Percentiles rank a stretch among this genome's conserved stretches.
Evolutionary conservation across 345 rosid species (phyloP).

Genomic region (Linum usitatissimum): DNA sequence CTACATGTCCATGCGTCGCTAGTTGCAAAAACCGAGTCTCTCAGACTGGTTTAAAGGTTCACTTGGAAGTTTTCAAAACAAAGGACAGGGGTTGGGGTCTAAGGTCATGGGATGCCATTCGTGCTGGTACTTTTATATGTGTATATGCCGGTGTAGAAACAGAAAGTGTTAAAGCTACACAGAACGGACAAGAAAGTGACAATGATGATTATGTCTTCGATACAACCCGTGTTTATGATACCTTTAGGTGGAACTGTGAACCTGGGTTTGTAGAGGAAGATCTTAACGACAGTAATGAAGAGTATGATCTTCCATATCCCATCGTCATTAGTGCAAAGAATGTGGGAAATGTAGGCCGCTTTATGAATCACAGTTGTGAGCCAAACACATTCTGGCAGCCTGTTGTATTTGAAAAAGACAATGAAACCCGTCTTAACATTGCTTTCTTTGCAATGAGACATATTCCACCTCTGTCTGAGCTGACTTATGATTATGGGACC

Average conservation of each 20-base stretch:
- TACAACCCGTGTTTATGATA: constrained; percentile 32
- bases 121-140: constrained; percentile 78
- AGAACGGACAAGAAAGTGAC: constrained; percentile 21
- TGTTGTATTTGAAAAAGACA: constrained; percentile 26
- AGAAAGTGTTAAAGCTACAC: constrained; percentile 27
- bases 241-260: constrained; percentile 41
- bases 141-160: constrained; percentile 75
- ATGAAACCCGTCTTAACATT: constrained; percentile 31
- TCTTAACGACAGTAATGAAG: constrained; percentile 36
- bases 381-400: constrained; percentile 91
- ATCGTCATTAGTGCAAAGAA: constrained; percentile 60
- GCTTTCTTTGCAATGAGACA: constrained; percentile 60
- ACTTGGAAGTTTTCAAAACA: constrained; percentile 73
- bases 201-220: constrained; percentile 47
- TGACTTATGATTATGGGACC: constrained; percentile 76
- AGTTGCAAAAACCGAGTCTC: constrained; percentile 63
- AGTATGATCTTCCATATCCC: constrained; percentile 43
- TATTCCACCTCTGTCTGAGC: constrained; percentile 80
- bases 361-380: constrained; percentile 86
- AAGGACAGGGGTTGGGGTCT: constrained; percentile 79
- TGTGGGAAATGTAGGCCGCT: constrained; percentile 77
- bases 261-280: constrained; percentile 19
- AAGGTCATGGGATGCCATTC: constrained; percentile 82
- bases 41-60: constrained; percentile 54
- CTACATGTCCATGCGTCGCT: constrained; percentile 57